Evolutionary conservation across 441 rosid species (phyloP).

Genomic region (Syzygium syzygioides): DNA sequence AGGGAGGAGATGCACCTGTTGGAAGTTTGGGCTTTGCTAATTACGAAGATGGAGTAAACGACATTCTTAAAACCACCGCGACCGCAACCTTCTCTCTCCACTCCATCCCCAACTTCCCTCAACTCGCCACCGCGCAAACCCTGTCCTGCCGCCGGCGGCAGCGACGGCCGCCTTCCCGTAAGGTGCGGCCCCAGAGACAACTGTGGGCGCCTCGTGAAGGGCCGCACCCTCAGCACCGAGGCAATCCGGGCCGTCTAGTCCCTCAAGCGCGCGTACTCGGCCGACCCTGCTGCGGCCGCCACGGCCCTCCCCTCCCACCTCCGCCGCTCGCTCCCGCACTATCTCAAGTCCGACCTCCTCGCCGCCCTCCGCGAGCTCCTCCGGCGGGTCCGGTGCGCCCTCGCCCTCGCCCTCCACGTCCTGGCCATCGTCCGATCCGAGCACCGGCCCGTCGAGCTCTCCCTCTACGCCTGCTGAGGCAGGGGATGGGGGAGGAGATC

Average conservation of each 20-base stretch:
- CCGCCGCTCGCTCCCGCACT: slow-evolving; percentile 49
- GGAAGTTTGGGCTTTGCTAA: neutral
- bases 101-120: neutral
- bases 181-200: slow-evolving; percentile 59
- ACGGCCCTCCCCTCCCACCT: slow-evolving; percentile 9
- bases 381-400: slow-evolving; percentile 56
- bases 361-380: slow-evolving; percentile 75
- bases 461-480: slow-evolving; percentile 50
- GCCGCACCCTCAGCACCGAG: slow-evolving; percentile 66
- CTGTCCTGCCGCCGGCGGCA: neutral
- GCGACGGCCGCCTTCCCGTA: slow-evolving; percentile 5
- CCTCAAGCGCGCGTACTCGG: slow-evolving; percentile 39
- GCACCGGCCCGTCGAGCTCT: slow-evolving; percentile 31
- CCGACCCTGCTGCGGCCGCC: slow-evolving; percentile 8
- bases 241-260: slow-evolving; percentile 82
- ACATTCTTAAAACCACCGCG: neutral
- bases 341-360: slow-evolving; percentile 62
- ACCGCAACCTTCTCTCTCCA: neutral
- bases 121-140: neutral
- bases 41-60: no score
- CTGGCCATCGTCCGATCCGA: slow-evolving; percentile 53
- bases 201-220: slow-evolving; percentile 78
- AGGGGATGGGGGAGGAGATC: slow-evolving; percentile 31
- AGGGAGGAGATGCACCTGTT: slow-evolving; percentile 37
- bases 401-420: slow-evolving; percentile 78